Conservation (phyloP, 352 stramenopile genomes). For the Lagenidium giganteum region DNA sequence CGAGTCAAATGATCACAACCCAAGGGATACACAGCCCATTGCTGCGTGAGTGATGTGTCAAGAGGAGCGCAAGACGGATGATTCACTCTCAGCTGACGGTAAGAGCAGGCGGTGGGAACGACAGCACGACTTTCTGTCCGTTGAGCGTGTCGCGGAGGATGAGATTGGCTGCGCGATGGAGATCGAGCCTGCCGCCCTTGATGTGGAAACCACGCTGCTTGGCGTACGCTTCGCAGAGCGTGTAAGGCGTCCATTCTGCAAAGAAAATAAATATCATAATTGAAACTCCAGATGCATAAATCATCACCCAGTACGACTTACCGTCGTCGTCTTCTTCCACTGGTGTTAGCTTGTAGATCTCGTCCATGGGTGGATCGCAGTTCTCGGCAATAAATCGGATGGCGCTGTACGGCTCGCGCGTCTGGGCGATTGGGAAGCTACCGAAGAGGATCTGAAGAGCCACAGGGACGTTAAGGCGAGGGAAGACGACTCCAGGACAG, state of each 20-base stretch:
- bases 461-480: constrained; percentile 60
- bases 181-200: constrained; percentile 70
- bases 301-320: constrained; percentile 1
- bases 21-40: too few species aligned
- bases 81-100: too few species aligned
- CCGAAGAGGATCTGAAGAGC: constrained; percentile 77
- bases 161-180: constrained; percentile 67
- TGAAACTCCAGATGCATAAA: constrained; percentile 2
- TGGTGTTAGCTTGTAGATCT: constrained; percentile 76
- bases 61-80: too few species aligned
- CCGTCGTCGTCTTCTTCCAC: constrained; percentile 64
- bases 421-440: constrained; percentile 82
- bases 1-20: too few species aligned
- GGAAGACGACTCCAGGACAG: constrained; percentile 79
- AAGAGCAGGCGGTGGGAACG: constrained; percentile 47
- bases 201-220: constrained; percentile 66
- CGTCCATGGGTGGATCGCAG: constrained; percentile 57
- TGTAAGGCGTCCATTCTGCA: constrained; percentile 69
- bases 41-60: too few species aligned
- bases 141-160: constrained; percentile 74
- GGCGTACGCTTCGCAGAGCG: constrained; percentile 70
- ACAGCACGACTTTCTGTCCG: constrained; percentile 79
- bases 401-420: constrained; percentile 79
- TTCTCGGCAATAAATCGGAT: constrained; percentile 85
- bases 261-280: not conserved